A percentile compares a stretch with the other conserved stretches of the same genome.
Evolutionary conservation across 2,329 filamentous ascomycete genomes (phyloP).

Genomic region (Penicillium thymicola): DNA sequence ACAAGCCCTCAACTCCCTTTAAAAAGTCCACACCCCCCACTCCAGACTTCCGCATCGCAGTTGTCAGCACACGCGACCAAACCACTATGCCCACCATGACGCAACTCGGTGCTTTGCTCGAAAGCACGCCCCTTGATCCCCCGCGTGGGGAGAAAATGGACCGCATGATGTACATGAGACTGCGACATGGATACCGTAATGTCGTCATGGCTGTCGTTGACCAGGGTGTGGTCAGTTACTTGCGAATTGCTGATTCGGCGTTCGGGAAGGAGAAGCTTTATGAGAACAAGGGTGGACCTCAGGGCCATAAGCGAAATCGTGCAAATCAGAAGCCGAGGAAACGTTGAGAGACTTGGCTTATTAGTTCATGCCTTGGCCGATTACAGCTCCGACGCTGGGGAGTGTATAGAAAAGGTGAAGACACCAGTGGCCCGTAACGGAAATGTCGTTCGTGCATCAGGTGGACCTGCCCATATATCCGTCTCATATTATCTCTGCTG

Average conservation of each 20-base stretch:
- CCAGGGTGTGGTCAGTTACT: slow-evolving; percentile 82
- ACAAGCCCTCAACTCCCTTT: slow-evolving; percentile 69
- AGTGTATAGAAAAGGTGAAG: neutral
- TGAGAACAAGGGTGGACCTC: slow-evolving; percentile 40
- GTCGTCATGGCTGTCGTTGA: slow-evolving; percentile 87
- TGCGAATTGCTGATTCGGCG: slow-evolving; percentile 73
- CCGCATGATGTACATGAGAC: slow-evolving; percentile 64
- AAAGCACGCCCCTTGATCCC: slow-evolving; percentile 67
- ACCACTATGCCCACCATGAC: slow-evolving; percentile 69
- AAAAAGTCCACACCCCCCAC: slow-evolving; percentile 73
- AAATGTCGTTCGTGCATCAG: neutral
- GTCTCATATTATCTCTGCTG: neutral
- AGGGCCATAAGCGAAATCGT: slow-evolving; percentile 29
- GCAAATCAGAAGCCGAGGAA: slow-evolving; percentile 27
- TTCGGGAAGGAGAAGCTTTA: slow-evolving; percentile 75
- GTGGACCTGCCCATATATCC: neutral
- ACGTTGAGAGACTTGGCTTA: slow-evolving; percentile 21
- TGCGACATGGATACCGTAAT: slow-evolving; percentile 82
- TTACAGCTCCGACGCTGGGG: neutral
- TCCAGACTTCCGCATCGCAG: slow-evolving; percentile 81
- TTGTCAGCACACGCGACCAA: slow-evolving; percentile 68
- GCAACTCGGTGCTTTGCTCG: slow-evolving; percentile 68
- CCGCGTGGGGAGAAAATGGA: slow-evolving; percentile 50
- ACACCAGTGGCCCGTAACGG: neutral
- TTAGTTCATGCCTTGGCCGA: neutral